phyloP scores from a whole-genome alignment of 1,284 basidiomycete genomes.

The Trichosporon faecale region DNA sequence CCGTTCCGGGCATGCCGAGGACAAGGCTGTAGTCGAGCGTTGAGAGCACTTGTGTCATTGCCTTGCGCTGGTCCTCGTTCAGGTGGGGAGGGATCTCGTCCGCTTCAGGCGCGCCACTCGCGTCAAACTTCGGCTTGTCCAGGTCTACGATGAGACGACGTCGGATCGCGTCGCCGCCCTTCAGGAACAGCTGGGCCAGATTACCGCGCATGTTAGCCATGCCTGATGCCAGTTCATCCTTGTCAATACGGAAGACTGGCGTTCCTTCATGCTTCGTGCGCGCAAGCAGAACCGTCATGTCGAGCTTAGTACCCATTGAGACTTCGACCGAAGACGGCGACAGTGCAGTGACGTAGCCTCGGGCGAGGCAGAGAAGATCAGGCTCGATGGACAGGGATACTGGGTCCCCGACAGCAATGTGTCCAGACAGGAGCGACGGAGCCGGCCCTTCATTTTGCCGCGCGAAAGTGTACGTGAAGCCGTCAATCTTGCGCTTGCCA shows the following conservation, averaged over 20 bases:
- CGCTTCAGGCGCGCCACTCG: constrained; percentile 35
- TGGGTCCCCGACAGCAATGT: constrained; percentile 74
- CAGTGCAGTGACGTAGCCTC: constrained; percentile 78
- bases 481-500: constrained; percentile 48
- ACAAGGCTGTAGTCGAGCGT: constrained; percentile 89
- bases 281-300: constrained; percentile 57
- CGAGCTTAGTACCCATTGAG: constrained; percentile 77
- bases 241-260: constrained; percentile 81
- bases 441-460: constrained; percentile 42
- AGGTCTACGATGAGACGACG: constrained; percentile 78
- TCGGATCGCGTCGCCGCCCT: constrained; percentile 61
- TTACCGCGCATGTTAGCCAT: constrained; percentile 87
- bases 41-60: constrained; percentile 69
- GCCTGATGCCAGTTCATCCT: constrained; percentile 82
- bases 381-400: constrained; percentile 82
- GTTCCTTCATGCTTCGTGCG: constrained; percentile 46
- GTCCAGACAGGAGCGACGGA: constrained; percentile 68
- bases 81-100: constrained; percentile 53
- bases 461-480: constrained; percentile 65
- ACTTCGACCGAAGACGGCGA: constrained; percentile 65
- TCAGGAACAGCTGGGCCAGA: constrained; percentile 80
- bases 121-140: constrained; percentile 62
- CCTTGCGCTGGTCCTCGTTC: constrained; percentile 71
- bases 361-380: constrained; percentile 71
- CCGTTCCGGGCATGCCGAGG: constrained; percentile 97